These are phyloP conservation scores for Hagleromyces aurorensis DNA, from an alignment of 805 yeast species.

Conservation along the genomic window DNA sequence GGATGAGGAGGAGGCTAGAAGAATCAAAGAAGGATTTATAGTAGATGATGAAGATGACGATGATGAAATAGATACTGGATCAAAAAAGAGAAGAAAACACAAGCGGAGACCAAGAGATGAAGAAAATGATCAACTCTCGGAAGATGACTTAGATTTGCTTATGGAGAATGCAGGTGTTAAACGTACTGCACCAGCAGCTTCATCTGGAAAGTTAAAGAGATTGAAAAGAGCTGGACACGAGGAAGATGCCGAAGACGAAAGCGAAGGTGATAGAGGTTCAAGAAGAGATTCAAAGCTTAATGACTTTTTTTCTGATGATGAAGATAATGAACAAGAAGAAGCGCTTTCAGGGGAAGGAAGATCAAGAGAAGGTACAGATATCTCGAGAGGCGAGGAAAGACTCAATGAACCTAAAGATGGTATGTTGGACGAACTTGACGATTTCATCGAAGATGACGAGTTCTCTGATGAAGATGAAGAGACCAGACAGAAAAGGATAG, in stretches of 20 bases:
- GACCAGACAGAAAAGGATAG: conserved; percentile 36
- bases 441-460: conserved; percentile 95
- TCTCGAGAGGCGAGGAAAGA: too few species aligned
- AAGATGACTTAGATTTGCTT: conserved; percentile 87
- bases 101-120: conserved; percentile 38
- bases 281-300: conserved; percentile 24
- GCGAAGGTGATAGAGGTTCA: conserved; percentile 10
- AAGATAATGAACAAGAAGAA: conserved; percentile 26
- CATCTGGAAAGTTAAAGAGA: conserved; percentile 55
- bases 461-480: conserved; percentile 73
- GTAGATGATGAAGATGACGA: conserved; percentile 75
- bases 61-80: conserved; percentile 27
- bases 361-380: conserved; percentile 15
- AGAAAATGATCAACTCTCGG: conserved; percentile 69
- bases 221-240: conserved; percentile 63
- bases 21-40: conserved; percentile 84
- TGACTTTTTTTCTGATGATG: conserved; percentile 38
- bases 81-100: conserved; percentile 32
- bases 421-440: conserved; percentile 80
- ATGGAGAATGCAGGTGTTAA: conserved; percentile 85
- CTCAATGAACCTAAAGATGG: conserved; percentile 29
- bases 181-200: conserved; percentile 33
- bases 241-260: conserved; percentile 22
- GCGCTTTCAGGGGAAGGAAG: conserved; percentile 11
- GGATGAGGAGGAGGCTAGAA: conserved; percentile 81